Evolutionary conservation across 371 early-diverging fungal species (phyloP).

Genomic region (Parasitella parasitica): DNA sequence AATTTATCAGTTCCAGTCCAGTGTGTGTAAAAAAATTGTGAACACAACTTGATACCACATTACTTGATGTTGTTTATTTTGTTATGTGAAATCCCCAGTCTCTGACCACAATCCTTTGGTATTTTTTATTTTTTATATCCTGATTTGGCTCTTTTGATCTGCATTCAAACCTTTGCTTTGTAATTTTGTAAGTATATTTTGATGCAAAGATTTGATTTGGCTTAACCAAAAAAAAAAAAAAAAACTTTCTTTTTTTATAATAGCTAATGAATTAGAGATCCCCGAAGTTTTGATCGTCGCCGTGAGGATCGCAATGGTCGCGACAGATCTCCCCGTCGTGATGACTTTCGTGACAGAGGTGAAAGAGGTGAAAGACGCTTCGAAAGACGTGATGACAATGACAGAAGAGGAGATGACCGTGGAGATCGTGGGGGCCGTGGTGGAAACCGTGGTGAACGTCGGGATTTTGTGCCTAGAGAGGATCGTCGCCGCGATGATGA

Average conservation of each 20-base stretch:
- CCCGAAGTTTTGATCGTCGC: conserved; percentile 12
- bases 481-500: neutral
- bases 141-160: neutral
- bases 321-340: conserved; percentile 29
- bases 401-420: conserved; percentile 1
- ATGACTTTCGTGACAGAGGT: neutral
- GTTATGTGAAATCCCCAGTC: neutral
- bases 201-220: neutral
- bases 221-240: too few relatives aligned
- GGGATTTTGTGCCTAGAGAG: neutral
- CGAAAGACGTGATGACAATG: neutral
- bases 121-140: neutral
- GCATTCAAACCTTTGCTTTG: neutral
- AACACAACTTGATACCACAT: neutral
- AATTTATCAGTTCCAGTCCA: conserved; percentile 14
- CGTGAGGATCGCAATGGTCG: conserved; percentile 14
- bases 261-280: neutral
- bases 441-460: neutral
- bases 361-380: neutral
- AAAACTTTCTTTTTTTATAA: neutral
- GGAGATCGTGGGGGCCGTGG: neutral
- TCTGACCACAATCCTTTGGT: conserved; percentile 13
- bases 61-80: conserved; percentile 5
- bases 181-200: neutral
- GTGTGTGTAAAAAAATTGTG: conserved; percentile 9